These are phyloP conservation scores for Fusarium liriodendri DNA, from an alignment of 2,329 filamentous ascomycete genomes.

Conservation along the genomic window DNA sequence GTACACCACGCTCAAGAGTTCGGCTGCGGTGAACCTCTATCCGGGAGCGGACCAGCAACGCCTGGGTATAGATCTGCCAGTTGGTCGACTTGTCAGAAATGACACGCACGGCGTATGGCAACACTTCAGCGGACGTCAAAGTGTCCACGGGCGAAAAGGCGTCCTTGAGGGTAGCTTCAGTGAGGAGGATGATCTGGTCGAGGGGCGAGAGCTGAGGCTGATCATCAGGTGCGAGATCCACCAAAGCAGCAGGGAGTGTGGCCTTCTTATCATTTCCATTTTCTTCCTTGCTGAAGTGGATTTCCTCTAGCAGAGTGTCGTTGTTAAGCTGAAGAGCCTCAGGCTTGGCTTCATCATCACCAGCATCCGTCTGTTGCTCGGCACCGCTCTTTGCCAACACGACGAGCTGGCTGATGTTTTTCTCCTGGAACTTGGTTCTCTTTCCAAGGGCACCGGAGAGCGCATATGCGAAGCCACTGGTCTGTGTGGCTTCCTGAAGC, in stretches of 20 bases:
- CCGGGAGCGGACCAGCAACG: constrained; percentile 86
- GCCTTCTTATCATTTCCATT: constrained; percentile 51
- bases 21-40: constrained; percentile 90
- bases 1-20: constrained; percentile 87
- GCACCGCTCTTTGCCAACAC: constrained; percentile 83
- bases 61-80: constrained; percentile 98
- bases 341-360: constrained; percentile 57
- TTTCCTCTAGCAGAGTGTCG: constrained; percentile 90
- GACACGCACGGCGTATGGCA: constrained; percentile 91
- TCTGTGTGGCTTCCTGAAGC: constrained; percentile 73
- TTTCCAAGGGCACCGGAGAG: constrained; percentile 90
- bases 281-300: constrained; percentile 76
- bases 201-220: constrained; percentile 86
- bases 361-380: constrained; percentile 37
- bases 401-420: constrained; percentile 86
- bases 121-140: constrained; percentile 90
- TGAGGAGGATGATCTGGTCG: constrained; percentile 91
- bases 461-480: constrained; percentile 81
- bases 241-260: constrained; percentile 70
- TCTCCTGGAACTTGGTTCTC: constrained; percentile 82
- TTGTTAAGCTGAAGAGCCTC: constrained; percentile 85
- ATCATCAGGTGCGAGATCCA: constrained; percentile 76
- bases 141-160: constrained; percentile 85
- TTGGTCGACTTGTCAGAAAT: constrained; percentile 90
- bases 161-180: constrained; percentile 89